These are phyloP conservation scores for Rubroboletus pulcherrimus DNA, from an alignment of 768 basidiomycete species.

Conservation along the genomic window DNA sequence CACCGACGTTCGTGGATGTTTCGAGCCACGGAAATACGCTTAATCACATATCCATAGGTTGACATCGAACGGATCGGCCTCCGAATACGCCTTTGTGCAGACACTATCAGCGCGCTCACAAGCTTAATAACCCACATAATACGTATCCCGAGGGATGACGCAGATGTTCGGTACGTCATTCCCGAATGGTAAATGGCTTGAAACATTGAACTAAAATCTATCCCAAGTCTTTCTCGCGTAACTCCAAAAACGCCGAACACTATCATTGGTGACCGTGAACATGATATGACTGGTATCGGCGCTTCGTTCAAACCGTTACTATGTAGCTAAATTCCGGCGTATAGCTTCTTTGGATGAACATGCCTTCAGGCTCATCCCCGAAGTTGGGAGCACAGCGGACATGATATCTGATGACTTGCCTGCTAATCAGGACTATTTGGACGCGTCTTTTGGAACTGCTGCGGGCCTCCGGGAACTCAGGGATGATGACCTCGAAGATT, in stretches of 20 bases:
- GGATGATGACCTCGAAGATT: slow-evolving; percentile 73
- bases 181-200: not conserved
- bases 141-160: slow-evolving; percentile 36
- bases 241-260: slow-evolving; percentile 6
- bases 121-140: slow-evolving; percentile 53
- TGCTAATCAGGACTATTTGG: slow-evolving; percentile 82
- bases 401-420: slow-evolving; percentile 92
- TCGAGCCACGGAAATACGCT: not conserved
- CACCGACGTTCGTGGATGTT: slow-evolving; percentile 36
- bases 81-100: slow-evolving; percentile 71
- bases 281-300: slow-evolving; percentile 29
- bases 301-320: not conserved
- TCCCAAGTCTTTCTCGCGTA: slow-evolving; percentile 9
- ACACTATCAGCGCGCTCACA: slow-evolving; percentile 59
- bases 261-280: slow-evolving; percentile 2
- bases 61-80: slow-evolving; percentile 50
- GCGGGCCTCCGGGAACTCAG: slow-evolving; percentile 69
- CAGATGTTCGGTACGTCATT: slow-evolving; percentile 26
- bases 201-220: not conserved
- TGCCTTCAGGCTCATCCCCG: slow-evolving; percentile 72
- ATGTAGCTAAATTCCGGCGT: slow-evolving; percentile 1
- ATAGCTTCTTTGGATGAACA: slow-evolving; percentile 76
- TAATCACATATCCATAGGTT: slow-evolving; percentile 39
- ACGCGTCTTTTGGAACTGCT: slow-evolving; percentile 74
- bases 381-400: slow-evolving; percentile 77